phyloP scores from a whole-genome alignment of 2,329 filamentous ascomycete genomes.

The Penicillium italicum region DNA sequence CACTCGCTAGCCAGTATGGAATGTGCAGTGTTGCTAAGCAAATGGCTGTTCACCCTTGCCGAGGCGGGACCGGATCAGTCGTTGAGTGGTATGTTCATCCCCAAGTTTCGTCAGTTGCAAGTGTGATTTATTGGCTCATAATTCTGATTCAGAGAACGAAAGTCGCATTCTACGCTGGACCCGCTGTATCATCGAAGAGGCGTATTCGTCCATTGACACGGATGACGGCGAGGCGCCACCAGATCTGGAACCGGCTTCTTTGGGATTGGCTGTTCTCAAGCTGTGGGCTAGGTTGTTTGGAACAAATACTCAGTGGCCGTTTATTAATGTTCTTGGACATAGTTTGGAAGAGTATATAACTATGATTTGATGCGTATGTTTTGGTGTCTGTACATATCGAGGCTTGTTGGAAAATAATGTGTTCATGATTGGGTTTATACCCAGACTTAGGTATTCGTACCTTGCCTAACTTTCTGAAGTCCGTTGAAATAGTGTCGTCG shows the following conservation, averaged over 20 bases:
- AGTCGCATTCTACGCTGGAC: conserved; percentile 33
- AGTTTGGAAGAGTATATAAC: conserved; percentile 30
- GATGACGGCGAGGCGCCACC: conserved; percentile 23
- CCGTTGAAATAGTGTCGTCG: too few relatives aligned
- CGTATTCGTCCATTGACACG: conserved; percentile 32
- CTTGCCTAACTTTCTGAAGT: too few relatives aligned
- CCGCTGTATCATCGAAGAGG: conserved; percentile 33
- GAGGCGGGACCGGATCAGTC: conserved; percentile 26
- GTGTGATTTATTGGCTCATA: background rate
- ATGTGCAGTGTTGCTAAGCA: conserved; percentile 42
- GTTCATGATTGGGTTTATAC: background rate
- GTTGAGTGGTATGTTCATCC: conserved; percentile 25
- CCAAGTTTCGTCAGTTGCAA: background rate
- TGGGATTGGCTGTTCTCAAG: conserved; percentile 30
- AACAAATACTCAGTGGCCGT: conserved; percentile 34
- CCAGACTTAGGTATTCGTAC: too few relatives aligned
- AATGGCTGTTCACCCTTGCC: conserved; percentile 43
- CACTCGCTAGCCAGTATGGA: conserved; percentile 37
- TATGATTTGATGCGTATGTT: conserved; percentile 20
- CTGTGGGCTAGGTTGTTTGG: conserved; percentile 33
- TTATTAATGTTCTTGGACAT: conserved; percentile 33
- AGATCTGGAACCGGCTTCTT: conserved; percentile 24
- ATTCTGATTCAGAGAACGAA: conserved; percentile 27
- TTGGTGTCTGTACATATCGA: background rate
- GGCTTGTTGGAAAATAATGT: background rate